A percentile compares a stretch with the other conserved stretches of the same genome.
phyloP scores from a whole-genome alignment of 768 basidiomycete genomes.

The Rhizopogon roseolus region DNA sequence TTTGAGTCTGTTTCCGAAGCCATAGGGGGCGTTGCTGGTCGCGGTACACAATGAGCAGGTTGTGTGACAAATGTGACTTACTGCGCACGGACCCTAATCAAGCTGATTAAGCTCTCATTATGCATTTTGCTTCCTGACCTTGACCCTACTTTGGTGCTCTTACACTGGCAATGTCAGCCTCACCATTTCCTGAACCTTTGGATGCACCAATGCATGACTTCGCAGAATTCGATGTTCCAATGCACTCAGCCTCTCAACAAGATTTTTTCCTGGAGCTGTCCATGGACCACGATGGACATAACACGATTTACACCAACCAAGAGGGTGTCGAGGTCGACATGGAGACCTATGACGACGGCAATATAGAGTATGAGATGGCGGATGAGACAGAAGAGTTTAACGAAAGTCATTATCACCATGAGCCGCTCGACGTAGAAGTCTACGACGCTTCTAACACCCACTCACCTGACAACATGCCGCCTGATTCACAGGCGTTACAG shows the following conservation, averaged over 20 bases:
- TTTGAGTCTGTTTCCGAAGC: conserved; percentile 12
- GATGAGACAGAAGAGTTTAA: conserved; percentile 23
- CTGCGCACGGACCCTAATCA: conserved; percentile 23
- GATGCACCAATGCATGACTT: conserved; percentile 67
- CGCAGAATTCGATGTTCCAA: conserved; percentile 54
- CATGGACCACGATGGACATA: conserved; percentile 56
- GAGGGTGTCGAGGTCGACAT: conserved; percentile 61
- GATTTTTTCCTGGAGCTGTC: conserved; percentile 48
- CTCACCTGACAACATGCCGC: conserved; percentile 19
- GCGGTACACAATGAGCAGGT: background rate
- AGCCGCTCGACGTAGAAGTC: conserved; percentile 36
- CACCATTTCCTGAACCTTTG: conserved; percentile 40
- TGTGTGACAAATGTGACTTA: conserved; percentile 16
- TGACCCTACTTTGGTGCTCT: conserved; percentile 7
- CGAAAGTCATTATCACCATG: conserved; percentile 14
- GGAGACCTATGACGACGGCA: conserved; percentile 46
- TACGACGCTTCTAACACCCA: conserved; percentile 32
- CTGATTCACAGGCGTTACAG: conserved; percentile 11
- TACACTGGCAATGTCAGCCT: conserved; percentile 19
- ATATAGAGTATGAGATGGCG: conserved; percentile 44
- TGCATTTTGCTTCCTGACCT: conserved; percentile 8
- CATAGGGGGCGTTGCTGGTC: background rate
- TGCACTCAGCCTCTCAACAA: conserved; percentile 42
- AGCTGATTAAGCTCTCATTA: conserved; percentile 16
- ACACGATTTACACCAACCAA: conserved; percentile 26